Percentiles rank a stretch among this genome's conserved stretches.
Conservation (phyloP, 192 early-diverging fungal species). For the Phlyctochytrium planicorne region DNA sequence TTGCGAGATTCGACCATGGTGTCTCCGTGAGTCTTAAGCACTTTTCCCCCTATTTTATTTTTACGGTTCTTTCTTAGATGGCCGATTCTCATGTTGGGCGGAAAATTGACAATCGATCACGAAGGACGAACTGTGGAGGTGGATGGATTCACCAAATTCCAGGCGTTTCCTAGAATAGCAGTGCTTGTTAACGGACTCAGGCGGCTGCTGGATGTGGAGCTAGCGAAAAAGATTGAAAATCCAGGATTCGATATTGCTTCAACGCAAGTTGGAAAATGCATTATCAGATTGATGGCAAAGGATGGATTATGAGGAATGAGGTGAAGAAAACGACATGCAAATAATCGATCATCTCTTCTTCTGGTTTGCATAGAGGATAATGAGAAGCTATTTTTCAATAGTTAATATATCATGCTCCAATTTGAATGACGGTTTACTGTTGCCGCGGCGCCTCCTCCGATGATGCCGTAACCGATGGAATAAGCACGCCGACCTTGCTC, state of each 20-base stretch:
- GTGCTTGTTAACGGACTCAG: slow-evolving; percentile 78
- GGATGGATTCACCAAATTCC: slow-evolving; percentile 55
- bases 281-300: slow-evolving; percentile 14
- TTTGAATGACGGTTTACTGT: no score
- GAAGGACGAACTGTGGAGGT: slow-evolving; percentile 60
- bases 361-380: no score
- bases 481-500: slow-evolving; percentile 14
- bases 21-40: slow-evolving; percentile 29
- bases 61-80: slow-evolving; percentile 28
- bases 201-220: slow-evolving; percentile 63
- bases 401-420: no score
- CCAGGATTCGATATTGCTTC: slow-evolving; percentile 49
- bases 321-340: no score
- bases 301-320: slow-evolving; percentile 6
- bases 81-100: slow-evolving; percentile 81
- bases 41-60: neutral
- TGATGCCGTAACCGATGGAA: slow-evolving; percentile 20
- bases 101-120: slow-evolving; percentile 70
- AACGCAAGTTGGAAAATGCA: slow-evolving; percentile 14
- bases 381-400: no score
- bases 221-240: slow-evolving; percentile 72
- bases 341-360: no score
- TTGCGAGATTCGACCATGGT: slow-evolving; percentile 64
- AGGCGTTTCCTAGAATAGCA: slow-evolving; percentile 61
- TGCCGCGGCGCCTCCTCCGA: slow-evolving; percentile 20